Conservation (phyloP, 108 stramenopile genomes). For the Conticribra guillardii region DNA sequence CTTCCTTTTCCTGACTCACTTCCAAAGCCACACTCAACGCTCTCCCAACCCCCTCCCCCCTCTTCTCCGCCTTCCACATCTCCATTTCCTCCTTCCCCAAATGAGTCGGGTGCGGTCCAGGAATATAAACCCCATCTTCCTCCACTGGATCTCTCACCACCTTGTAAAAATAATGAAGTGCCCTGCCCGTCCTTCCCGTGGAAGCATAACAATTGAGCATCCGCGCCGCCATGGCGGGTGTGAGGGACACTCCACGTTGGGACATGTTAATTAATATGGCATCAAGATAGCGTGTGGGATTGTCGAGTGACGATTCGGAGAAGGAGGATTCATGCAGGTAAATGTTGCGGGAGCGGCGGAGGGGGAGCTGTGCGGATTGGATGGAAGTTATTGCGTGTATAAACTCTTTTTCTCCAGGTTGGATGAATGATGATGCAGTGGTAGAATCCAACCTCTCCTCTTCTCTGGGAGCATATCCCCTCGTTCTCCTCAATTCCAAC, state of each 20-base stretch:
- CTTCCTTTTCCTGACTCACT: not conserved
- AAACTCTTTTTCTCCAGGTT: slow-evolving; percentile 56
- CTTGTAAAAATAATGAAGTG: slow-evolving; percentile 81
- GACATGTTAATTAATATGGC: slow-evolving; percentile 86
- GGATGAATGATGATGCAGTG: not conserved
- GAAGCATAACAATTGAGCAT: slow-evolving; percentile 77
- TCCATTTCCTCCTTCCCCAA: slow-evolving; percentile 42
- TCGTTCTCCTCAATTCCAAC: slow-evolving; percentile 60
- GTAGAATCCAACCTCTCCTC: not conserved
- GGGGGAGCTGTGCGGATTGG: slow-evolving; percentile 60
- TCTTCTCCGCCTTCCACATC: slow-evolving; percentile 38
- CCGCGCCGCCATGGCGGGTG: slow-evolving; percentile 63
- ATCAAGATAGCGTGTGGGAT: slow-evolving; percentile 89
- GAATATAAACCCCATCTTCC: slow-evolving; percentile 48
- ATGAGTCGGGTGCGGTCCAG: slow-evolving; percentile 50
- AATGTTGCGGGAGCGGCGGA: slow-evolving; percentile 69
- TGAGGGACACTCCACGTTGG: slow-evolving; percentile 69
- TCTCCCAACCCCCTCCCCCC: slow-evolving; percentile 34
- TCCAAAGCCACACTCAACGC: not conserved
- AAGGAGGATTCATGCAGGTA: slow-evolving; percentile 61
- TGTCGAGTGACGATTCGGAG: slow-evolving; percentile 73
- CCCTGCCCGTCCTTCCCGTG: slow-evolving; percentile 72
- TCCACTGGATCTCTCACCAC: slow-evolving; percentile 55
- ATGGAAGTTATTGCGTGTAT: slow-evolving; percentile 69
- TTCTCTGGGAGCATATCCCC: slow-evolving; percentile 59